Conservation (phyloP, 2,329 filamentous ascomycete genomes). For the Basipetospora sp. region DNA sequence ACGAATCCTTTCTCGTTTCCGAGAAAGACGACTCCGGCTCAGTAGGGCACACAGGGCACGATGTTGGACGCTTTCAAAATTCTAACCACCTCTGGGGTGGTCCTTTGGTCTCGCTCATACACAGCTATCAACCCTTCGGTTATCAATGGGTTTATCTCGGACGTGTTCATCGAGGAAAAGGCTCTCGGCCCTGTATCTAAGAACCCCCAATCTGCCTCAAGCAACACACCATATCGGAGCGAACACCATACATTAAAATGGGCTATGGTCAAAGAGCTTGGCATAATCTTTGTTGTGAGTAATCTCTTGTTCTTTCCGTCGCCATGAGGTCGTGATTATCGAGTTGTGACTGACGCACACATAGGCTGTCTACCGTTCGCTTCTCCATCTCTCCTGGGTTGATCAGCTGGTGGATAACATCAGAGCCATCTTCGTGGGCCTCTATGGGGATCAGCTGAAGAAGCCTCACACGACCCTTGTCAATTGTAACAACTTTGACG, state of each 20-base stretch:
- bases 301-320: background rate
- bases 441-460: constrained; percentile 78
- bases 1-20: too few relatives aligned
- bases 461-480: constrained; percentile 64
- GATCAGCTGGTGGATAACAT: constrained; percentile 94
- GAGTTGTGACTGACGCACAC: constrained; percentile 1
- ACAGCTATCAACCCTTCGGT: constrained; percentile 64
- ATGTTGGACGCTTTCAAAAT: constrained; percentile 98
- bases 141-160: constrained; percentile 86
- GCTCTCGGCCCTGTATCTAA: constrained; percentile 46
- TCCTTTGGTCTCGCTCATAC: constrained; percentile 87
- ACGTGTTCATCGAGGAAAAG: constrained; percentile 96
- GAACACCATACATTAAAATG: constrained; percentile 93
- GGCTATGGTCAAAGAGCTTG: constrained; percentile 81
- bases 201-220: constrained; percentile 41
- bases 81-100: constrained; percentile 85
- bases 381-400: constrained; percentile 90
- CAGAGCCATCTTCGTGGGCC: constrained; percentile 74
- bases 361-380: constrained; percentile 89
- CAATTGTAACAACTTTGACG: constrained; percentile 67
- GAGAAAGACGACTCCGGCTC: too few relatives aligned
- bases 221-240: constrained; percentile 65
- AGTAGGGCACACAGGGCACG: constrained; percentile 10
- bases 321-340: too few relatives aligned
- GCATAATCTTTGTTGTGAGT: constrained; percentile 79